A percentile compares a stretch with the other conserved stretches of the same genome.
phyloP scores from a whole-genome alignment of 495 filamentous ascomycete species.

The Aspergillus cavernicola region DNA sequence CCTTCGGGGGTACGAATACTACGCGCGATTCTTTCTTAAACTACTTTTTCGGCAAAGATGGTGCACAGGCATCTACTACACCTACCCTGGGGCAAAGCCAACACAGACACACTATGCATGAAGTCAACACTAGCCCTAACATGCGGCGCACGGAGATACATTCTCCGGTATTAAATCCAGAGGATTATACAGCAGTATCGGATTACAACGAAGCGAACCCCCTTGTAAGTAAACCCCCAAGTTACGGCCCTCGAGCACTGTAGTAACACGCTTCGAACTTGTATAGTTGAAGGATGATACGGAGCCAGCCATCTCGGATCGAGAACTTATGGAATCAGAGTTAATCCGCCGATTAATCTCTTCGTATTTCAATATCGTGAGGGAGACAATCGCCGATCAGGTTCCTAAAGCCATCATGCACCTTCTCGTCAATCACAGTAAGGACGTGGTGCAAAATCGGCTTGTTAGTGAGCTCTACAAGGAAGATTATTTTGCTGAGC shows the following conservation, averaged over 20 bases:
- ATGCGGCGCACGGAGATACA: slow-evolving; percentile 69
- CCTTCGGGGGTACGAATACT: slow-evolving; percentile 52
- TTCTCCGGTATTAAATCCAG: slow-evolving; percentile 34
- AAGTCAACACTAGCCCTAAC: slow-evolving; percentile 79
- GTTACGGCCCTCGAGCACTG: not conserved
- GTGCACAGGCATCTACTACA: slow-evolving; percentile 43
- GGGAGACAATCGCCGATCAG: slow-evolving; percentile 94
- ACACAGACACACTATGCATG: slow-evolving; percentile 65
- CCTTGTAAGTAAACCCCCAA: slow-evolving; percentile 50
- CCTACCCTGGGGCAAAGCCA: slow-evolving; percentile 37
- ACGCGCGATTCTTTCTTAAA: slow-evolving; percentile 87
- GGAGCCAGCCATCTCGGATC: slow-evolving; percentile 86
- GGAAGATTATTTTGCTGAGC: slow-evolving; percentile 86
- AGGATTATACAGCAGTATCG: slow-evolving; percentile 37
- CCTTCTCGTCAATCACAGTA: slow-evolving; percentile 94
- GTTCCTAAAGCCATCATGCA: slow-evolving; percentile 99
- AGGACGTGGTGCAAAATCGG: slow-evolving; percentile 94
- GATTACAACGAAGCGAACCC: slow-evolving; percentile 49
- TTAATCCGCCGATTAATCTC: slow-evolving; percentile 93
- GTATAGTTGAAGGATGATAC: slow-evolving; percentile 38
- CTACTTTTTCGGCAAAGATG: slow-evolving; percentile 98
- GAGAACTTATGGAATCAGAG: slow-evolving; percentile 95
- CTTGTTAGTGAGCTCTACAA: slow-evolving; percentile 94
- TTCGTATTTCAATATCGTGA: slow-evolving; percentile 97
- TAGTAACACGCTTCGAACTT: not conserved